A percentile compares a stretch with the other conserved stretches of the same genome.
Conservation (phyloP, 306 rosid genomes). For the Dryas octopetala region DNA sequence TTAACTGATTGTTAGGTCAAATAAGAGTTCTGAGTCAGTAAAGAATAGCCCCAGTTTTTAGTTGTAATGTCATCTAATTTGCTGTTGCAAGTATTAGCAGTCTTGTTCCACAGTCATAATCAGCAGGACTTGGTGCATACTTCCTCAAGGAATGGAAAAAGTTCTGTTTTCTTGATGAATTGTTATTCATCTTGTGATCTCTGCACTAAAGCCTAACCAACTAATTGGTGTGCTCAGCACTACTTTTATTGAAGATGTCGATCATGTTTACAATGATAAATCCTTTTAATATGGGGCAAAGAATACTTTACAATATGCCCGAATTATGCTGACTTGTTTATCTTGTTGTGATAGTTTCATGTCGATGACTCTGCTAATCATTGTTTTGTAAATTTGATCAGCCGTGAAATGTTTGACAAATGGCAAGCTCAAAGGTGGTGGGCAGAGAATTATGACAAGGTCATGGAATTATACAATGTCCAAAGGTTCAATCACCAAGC, state of each 20-base stretch:
- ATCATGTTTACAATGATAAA: neutral
- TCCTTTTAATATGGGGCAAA: too few species aligned
- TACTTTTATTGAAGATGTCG: neutral
- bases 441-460: slow-evolving; percentile 91
- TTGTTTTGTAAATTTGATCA: slow-evolving; percentile 35
- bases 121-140: neutral
- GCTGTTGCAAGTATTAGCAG: neutral
- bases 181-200: neutral
- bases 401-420: slow-evolving; percentile 87
- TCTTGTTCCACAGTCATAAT: neutral
- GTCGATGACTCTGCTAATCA: slow-evolving; percentile 23
- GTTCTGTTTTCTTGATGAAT: neutral
- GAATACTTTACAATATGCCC: neutral
- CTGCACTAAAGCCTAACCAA: neutral
- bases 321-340: neutral
- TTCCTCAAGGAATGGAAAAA: neutral
- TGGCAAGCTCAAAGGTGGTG: slow-evolving; percentile 99
- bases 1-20: neutral
- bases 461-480: slow-evolving; percentile 93
- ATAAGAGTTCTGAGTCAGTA: neutral
- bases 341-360: slow-evolving; percentile 1
- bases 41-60: neutral
- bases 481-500: slow-evolving; percentile 83
- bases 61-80: neutral
- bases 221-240: neutral